Conservation (phyloP, 1,284 basidiomycete species). For the Cutaneotrichosporon sp. region DNA sequence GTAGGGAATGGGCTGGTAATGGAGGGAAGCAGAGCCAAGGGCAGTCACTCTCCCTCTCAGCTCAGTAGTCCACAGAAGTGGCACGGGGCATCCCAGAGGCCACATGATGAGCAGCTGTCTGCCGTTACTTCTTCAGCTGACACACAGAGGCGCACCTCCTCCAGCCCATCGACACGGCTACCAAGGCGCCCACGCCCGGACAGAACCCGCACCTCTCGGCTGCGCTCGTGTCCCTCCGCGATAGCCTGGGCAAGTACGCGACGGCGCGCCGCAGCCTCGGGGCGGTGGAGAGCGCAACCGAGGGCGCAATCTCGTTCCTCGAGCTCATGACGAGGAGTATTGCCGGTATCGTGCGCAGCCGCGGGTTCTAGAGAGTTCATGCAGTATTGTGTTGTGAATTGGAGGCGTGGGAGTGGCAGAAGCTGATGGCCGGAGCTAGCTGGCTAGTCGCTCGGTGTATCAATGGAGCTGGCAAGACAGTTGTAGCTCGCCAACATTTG, state of each 20-base stretch:
- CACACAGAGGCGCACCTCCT: conserved; percentile 41
- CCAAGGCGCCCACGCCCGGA: background rate
- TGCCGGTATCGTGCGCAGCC: conserved; percentile 38
- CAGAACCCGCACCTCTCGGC: conserved; percentile 35
- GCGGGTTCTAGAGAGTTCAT: conserved; percentile 30
- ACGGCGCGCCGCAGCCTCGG: conserved; percentile 17
- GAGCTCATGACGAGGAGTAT: conserved; percentile 36
- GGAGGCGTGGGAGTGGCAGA: background rate
- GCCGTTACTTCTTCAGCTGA: background rate
- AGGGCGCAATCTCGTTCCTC: conserved; percentile 32
- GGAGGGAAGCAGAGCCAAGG: too few species aligned
- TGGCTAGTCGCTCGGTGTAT: background rate
- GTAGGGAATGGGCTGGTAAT: background rate
- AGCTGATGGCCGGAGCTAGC: background rate
- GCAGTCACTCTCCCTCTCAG: too few species aligned
- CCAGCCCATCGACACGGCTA: conserved; percentile 29
- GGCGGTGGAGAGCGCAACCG: conserved; percentile 32
- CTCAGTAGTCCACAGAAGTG: too few species aligned
- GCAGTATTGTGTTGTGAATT: background rate
- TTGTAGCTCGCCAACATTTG: too few species aligned
- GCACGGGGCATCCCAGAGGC: too few species aligned
- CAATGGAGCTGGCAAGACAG: background rate
- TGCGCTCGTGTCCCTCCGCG: conserved; percentile 31
- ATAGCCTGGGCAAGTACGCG: conserved; percentile 32
- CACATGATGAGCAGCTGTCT: too few species aligned